These are phyloP conservation scores for Coemansia sp. DNA, from an alignment of 192 early-diverging fungal genomes.

Conservation along the genomic window DNA sequence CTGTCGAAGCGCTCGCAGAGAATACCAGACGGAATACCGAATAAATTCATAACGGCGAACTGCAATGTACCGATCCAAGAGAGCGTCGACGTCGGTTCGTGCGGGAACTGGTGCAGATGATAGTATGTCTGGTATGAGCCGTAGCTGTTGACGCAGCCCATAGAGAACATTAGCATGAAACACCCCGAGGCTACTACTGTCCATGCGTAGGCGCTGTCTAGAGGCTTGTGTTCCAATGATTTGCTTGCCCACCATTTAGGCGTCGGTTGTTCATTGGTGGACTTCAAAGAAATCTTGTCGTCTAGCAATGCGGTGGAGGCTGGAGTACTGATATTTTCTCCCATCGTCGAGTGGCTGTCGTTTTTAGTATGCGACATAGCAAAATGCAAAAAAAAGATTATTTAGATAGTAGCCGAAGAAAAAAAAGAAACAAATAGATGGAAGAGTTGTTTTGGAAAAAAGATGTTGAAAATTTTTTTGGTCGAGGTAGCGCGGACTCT, in stretches of 20 bases:
- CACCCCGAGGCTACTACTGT: conserved; percentile 56
- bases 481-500: background rate
- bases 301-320: background rate
- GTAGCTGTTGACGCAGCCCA: conserved; percentile 62
- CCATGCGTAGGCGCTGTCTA: conserved; percentile 56
- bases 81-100: conserved; percentile 51
- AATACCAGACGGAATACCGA: conserved; percentile 54
- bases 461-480: background rate
- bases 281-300: background rate
- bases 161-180: conserved; percentile 57
- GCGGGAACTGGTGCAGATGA: conserved; percentile 31
- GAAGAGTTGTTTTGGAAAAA: background rate
- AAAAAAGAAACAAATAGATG: background rate
- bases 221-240: conserved; percentile 32
- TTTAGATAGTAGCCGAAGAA: background rate
- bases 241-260: conserved; percentile 46
- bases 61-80: conserved; percentile 60
- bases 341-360: conserved; percentile 11
- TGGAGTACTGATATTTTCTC: background rate
- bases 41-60: conserved; percentile 54
- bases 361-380: conserved; percentile 11
- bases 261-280: background rate
- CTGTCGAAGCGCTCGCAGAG: conserved; percentile 58
- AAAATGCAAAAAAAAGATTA: background rate
- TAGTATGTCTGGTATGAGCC: conserved; percentile 59